phyloP scores from a whole-genome alignment of 306 rosid species.

The Coriaria nepalensis region DNA sequence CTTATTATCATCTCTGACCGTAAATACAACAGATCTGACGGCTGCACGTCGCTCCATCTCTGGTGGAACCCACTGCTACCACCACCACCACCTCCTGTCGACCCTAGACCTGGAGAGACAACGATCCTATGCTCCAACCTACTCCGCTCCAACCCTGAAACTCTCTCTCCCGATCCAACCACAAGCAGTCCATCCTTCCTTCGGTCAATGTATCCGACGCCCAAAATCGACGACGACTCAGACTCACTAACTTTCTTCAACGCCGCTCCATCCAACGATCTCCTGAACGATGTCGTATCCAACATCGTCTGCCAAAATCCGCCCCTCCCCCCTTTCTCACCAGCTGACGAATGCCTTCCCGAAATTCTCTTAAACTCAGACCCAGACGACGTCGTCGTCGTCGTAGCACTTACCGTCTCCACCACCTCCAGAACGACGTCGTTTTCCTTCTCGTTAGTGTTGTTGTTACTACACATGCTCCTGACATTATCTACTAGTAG shows the following conservation, averaged over 20 bases:
- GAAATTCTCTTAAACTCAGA: slow-evolving; percentile 21
- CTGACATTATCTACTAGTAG: slow-evolving; percentile 34
- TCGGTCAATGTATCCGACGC: slow-evolving; percentile 34
- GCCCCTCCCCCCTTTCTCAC: slow-evolving; percentile 26
- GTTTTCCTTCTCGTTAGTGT: neutral
- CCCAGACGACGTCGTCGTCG: slow-evolving; percentile 1
- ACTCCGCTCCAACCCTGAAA: slow-evolving; percentile 11
- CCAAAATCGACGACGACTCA: too few relatives aligned
- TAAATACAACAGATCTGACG: slow-evolving; percentile 59
- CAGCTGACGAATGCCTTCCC: slow-evolving; percentile 65
- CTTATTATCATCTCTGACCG: slow-evolving; percentile 64
- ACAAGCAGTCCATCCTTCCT: slow-evolving; percentile 60
- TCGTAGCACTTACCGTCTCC: slow-evolving; percentile 12
- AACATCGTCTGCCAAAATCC: slow-evolving; percentile 3
- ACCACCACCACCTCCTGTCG: too few relatives aligned
- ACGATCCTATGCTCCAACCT: slow-evolving; percentile 68
- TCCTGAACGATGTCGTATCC: slow-evolving; percentile 35
- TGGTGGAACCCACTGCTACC: slow-evolving; percentile 24
- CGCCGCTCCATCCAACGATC: slow-evolving; percentile 45
- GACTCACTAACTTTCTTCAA: slow-evolving; percentile 13
- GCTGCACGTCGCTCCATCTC: slow-evolving; percentile 75
- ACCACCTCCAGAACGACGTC: slow-evolving; percentile 14
- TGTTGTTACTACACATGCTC: too few relatives aligned
- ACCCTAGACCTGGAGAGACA: slow-evolving; percentile 26
- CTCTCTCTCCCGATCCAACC: slow-evolving; percentile 17